A percentile compares a stretch with the other conserved stretches of the same genome.
Conservation (phyloP, 2,329 filamentous ascomycete genomes). For the Scedosporium boydii region DNA sequence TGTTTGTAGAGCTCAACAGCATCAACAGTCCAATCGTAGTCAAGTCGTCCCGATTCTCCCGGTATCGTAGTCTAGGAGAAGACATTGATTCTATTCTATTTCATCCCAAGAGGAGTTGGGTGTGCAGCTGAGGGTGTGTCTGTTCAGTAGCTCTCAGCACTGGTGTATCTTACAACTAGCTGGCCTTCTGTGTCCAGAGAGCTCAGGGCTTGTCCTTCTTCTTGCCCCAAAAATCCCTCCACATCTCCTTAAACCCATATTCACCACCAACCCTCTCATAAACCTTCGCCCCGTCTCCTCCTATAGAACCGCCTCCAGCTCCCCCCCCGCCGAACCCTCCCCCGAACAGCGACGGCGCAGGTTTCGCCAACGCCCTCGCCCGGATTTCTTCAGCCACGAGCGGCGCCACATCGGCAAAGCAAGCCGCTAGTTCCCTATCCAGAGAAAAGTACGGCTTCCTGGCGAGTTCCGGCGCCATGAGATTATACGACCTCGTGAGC, state of each 20-base stretch:
- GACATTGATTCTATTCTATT: too few relatives aligned
- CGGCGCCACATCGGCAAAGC: conserved; percentile 81
- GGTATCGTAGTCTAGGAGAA: too few relatives aligned
- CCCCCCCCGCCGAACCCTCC: conserved; percentile 35
- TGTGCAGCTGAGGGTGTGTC: too few relatives aligned
- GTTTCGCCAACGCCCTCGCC: conserved; percentile 48
- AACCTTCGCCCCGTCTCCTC: conserved; percentile 44
- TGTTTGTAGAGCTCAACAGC: too few relatives aligned
- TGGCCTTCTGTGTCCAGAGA: background rate
- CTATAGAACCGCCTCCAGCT: background rate
- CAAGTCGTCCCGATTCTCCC: too few relatives aligned
- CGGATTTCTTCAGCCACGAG: conserved; percentile 62
- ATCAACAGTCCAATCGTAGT: too few relatives aligned
- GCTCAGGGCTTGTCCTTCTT: background rate
- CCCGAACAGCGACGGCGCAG: conserved; percentile 22
- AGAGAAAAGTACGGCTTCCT: conserved; percentile 89
- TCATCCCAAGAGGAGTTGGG: too few relatives aligned
- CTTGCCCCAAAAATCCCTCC: conserved; percentile 63
- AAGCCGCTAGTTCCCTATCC: conserved; percentile 69
- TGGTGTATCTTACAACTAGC: background rate
- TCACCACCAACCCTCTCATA: conserved; percentile 65
- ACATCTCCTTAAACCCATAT: conserved; percentile 85
- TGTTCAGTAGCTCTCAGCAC: background rate
- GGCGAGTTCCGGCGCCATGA: conserved; percentile 85
- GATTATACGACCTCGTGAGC: conserved; percentile 80